Conservation (phyloP, 768 basidiomycete genomes). For the Russula compacta region DNA sequence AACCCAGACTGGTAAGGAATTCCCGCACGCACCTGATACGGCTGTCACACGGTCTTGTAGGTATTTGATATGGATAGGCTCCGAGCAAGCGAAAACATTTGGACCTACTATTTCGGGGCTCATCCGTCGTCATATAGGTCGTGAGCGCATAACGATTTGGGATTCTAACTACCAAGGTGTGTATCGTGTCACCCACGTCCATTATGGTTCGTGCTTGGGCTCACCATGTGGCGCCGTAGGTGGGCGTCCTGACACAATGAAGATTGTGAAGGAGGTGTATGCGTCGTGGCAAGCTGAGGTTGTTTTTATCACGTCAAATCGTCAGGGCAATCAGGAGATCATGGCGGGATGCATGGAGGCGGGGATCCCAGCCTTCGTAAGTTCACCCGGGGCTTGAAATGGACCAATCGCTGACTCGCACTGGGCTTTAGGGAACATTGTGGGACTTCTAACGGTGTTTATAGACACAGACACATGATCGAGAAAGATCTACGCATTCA, state of each 20-base stretch:
- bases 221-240: constrained; percentile 26
- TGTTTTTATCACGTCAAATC: constrained; percentile 81
- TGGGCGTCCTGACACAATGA: constrained; percentile 71
- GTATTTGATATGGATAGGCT: constrained; percentile 81
- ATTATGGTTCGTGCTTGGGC: background rate
- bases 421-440: constrained; percentile 38
- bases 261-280: constrained; percentile 61
- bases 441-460: constrained; percentile 49
- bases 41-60: constrained; percentile 27
- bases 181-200: background rate
- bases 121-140: constrained; percentile 61
- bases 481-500: background rate
- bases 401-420: background rate
- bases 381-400: constrained; percentile 2
- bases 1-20: constrained; percentile 53
- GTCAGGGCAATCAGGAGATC: constrained; percentile 66
- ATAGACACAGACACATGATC: background rate
- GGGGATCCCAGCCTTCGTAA: constrained; percentile 43
- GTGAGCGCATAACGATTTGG: constrained; percentile 69
- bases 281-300: constrained; percentile 68
- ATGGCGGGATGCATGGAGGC: constrained; percentile 69
- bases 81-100: constrained; percentile 78
- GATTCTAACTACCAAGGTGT: constrained; percentile 52
- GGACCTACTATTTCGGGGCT: constrained; percentile 70
- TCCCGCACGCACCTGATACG: background rate